Conservation (phyloP, 768 basidiomycete species). For the Xerocomus brunneocitrinus region DNA sequence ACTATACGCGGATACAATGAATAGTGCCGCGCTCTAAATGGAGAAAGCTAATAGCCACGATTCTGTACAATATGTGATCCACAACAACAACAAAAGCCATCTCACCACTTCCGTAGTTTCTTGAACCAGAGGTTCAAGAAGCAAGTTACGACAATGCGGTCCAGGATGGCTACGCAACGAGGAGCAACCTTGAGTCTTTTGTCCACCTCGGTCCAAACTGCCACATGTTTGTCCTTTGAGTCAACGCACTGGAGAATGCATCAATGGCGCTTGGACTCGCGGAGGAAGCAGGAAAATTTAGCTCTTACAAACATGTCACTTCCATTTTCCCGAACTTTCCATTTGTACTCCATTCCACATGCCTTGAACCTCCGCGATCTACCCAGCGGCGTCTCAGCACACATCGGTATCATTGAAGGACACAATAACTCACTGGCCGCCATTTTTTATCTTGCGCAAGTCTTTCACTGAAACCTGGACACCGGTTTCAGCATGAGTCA, state of each 20-base stretch:
- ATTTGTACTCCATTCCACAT: constrained; percentile 48
- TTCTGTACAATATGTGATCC: neutral
- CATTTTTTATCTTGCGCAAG: constrained; percentile 46
- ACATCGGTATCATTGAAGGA: neutral
- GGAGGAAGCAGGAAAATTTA: neutral
- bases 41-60: neutral
- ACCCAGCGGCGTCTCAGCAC: constrained; percentile 2
- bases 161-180: constrained; percentile 39
- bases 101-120: constrained; percentile 41
- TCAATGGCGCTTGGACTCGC: neutral
- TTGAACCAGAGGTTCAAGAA: constrained; percentile 51
- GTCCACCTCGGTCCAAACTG: constrained; percentile 41
- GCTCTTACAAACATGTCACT: constrained; percentile 43
- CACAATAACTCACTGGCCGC: constrained; percentile 41
- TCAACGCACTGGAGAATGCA: constrained; percentile 41
- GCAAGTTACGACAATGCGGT: constrained; percentile 51
- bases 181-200: constrained; percentile 38
- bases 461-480: constrained; percentile 41
- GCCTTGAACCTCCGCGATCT: constrained; percentile 56
- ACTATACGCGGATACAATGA: constrained; percentile 17
- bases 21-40: constrained; percentile 1
- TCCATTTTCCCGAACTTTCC: constrained; percentile 46
- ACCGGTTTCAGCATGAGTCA: neutral
- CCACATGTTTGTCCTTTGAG: constrained; percentile 44
- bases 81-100: neutral